Evolutionary conservation across 495 filamentous ascomycete species (phyloP).

Genomic region (Penicillium lagena): DNA sequence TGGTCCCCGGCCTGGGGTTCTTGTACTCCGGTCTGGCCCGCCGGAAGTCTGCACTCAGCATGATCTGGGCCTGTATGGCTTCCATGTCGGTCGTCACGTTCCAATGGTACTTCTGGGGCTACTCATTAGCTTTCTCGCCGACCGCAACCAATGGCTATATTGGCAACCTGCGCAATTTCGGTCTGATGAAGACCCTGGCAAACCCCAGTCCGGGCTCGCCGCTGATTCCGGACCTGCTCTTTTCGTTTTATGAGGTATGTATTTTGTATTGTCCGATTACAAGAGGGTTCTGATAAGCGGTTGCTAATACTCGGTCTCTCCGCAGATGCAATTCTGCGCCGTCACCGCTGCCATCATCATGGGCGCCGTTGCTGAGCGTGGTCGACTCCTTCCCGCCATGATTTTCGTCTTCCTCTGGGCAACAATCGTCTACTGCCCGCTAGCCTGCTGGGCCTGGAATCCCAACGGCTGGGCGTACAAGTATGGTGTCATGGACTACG

Average conservation of each 20-base stretch:
- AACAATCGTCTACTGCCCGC: conserved; percentile 92
- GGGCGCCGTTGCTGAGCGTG: conserved; percentile 88
- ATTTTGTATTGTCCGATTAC: background rate
- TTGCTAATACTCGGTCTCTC: background rate
- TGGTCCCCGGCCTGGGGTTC: conserved; percentile 72
- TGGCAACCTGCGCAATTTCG: conserved; percentile 59
- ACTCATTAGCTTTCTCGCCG: conserved; percentile 62
- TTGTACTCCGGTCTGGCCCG: conserved; percentile 60
- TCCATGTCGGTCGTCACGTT: conserved; percentile 61
- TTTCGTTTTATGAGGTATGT: conserved; percentile 64
- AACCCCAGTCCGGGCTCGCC: conserved; percentile 58
- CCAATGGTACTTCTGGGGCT: conserved; percentile 74
- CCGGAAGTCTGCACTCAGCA: conserved; percentile 59
- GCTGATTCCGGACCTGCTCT: conserved; percentile 57
- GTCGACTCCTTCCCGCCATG: conserved; percentile 89
- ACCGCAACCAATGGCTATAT: conserved; percentile 61
- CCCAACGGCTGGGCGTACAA: conserved; percentile 87
- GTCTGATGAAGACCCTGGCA: conserved; percentile 57
- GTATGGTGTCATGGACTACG: conserved; percentile 94
- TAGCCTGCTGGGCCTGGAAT: conserved; percentile 96
- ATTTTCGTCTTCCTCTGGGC: conserved; percentile 96
- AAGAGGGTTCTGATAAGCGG: background rate
- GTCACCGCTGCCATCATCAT: conserved; percentile 90
- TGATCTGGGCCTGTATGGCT: conserved; percentile 67
- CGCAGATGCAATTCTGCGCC: conserved; percentile 90